A percentile compares a stretch with the other conserved stretches of the same genome.
Conservation (phyloP, 257 asterid species). For the Solanum ahanhuiri region DNA sequence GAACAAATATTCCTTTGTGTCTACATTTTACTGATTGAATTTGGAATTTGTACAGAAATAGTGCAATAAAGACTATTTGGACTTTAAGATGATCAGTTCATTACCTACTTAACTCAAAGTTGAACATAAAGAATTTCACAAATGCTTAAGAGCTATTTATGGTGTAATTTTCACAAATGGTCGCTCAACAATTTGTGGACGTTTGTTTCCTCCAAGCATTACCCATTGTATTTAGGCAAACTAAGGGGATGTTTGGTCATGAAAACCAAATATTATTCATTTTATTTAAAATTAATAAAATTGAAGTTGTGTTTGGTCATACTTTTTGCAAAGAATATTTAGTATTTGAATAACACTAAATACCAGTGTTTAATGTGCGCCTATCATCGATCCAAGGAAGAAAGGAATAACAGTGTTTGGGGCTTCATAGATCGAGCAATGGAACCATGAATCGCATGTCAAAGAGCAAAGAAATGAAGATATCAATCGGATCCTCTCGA, state of each 20-base stretch:
- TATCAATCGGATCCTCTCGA: too few species aligned
- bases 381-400: neutral
- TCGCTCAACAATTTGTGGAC: neutral
- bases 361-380: neutral
- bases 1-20: neutral
- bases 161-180: neutral
- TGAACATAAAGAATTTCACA: neutral
- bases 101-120: neutral
- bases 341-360: too few species aligned
- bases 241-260: too few species aligned
- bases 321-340: too few species aligned
- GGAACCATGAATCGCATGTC: too few species aligned
- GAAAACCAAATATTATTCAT: too few species aligned
- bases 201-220: too few species aligned
- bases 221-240: too few species aligned
- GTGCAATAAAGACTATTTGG: neutral
- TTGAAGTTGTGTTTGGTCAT: too few species aligned
- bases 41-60: neutral
- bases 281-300: too few species aligned
- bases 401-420: neutral
- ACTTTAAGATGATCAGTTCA: neutral
- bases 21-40: neutral
- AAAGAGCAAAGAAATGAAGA: too few species aligned
- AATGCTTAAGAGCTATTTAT: neutral
- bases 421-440: neutral